Evolutionary conservation across 768 basidiomycete genomes (phyloP).

Genomic region (Lentinus tigrinus): DNA sequence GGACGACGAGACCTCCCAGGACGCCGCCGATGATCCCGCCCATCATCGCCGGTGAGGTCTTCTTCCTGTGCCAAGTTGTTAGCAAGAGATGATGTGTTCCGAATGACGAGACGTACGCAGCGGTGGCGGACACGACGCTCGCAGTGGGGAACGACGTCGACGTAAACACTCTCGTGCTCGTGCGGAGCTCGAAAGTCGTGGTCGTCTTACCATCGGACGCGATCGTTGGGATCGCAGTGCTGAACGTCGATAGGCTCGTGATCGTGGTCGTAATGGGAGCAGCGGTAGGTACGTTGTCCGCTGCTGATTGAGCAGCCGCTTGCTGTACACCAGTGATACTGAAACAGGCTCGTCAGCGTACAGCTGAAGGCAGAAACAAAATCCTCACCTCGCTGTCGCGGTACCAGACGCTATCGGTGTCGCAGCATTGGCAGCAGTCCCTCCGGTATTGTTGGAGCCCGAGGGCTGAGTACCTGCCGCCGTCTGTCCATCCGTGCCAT

Average conservation of each 20-base stretch:
- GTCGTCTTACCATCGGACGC: background rate
- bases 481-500: background rate
- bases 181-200: slow-evolving; percentile 5
- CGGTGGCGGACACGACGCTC: background rate
- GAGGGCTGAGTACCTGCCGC: background rate
- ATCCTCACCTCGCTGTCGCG: background rate
- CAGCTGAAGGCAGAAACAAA: no score
- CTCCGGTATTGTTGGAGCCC: background rate
- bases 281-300: slow-evolving; percentile 1
- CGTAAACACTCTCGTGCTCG: slow-evolving; percentile 1
- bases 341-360: background rate
- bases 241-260: slow-evolving; percentile 3
- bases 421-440: background rate
- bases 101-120: background rate
- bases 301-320: background rate
- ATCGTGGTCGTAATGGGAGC: slow-evolving; percentile 1
- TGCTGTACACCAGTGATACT: background rate
- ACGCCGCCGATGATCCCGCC: slow-evolving; percentile 14
- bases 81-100: no score
- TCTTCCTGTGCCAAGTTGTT: background rate
- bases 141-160: slow-evolving; percentile 1
- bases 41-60: background rate
- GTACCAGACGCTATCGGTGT: background rate
- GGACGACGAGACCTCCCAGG: slow-evolving; percentile 6
- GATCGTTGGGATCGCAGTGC: slow-evolving; percentile 2